Evolutionary conservation across 176 grass and related monocot species (phyloP), one percentile per base, ranked within the genome.

Genomic region (Phragmites australis): DNA sequence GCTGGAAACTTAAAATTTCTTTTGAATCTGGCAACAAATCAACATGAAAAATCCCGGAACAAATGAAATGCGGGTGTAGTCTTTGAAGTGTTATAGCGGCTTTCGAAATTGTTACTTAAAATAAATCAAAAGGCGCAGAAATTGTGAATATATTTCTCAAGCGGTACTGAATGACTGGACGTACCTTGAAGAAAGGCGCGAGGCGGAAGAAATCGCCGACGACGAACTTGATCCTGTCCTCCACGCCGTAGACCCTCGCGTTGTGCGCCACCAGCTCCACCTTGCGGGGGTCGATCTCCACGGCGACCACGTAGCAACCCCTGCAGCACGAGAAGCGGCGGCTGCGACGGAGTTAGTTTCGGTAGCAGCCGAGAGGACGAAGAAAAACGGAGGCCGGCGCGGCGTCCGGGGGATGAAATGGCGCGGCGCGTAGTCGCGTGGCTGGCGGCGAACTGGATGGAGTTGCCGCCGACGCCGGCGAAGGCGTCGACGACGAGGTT

Each of bases 361-460:
- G 5, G 25, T 1, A 15, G 44, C 59, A 22, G 10, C 2, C 2
- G 2, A 1, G 13, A 10, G 51, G 1, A 13, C 4, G 16, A 26
- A 37, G 65, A 18, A 64, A 5, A 21, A 17, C 18, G 70, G 2
- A 34, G 10, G 54, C 37, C 37, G 1, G 30, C 22, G 4, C 0
- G 0, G 11, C 18, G 21, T 21, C 17, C 31, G 6, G 57, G 66
- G 19, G 26, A 46, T 0, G 7, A 29, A 27, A 37, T 37, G 34
- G 34, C 34, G 6, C 17, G 18, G 17, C 17, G 44, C 11, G 61
- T 4, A 62, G 2, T 43, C 6, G 44, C 66, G 44, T 62, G 79
- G 88, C 86, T 94, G 32, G 65, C 84, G 45, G 92, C 92, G 60
- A 94, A 94, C 77, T 91, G 88, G 88, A 91, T 89, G 80, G 86